phyloP scores from a whole-genome alignment of 257 asterid species.

The Craterostigma plantagineum region DNA sequence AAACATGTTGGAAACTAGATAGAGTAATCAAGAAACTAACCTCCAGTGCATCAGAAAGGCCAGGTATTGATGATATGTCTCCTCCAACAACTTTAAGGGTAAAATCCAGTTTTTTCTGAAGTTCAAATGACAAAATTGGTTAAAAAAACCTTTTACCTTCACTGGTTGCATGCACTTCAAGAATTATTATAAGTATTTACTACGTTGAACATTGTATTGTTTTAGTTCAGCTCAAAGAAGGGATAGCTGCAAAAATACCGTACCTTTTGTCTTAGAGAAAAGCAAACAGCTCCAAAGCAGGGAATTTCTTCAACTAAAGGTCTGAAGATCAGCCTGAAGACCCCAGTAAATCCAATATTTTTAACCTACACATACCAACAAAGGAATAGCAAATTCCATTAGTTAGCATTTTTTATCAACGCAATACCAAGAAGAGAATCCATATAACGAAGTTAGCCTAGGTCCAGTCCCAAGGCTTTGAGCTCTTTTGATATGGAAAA shows the following conservation, averaged over 20 bases:
- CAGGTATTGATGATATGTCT: slow-evolving; percentile 83
- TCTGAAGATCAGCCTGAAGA: slow-evolving; percentile 88
- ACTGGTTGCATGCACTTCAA: too few species aligned
- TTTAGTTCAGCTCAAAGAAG: not conserved
- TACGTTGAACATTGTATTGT: too few species aligned
- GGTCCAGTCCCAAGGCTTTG: too few species aligned
- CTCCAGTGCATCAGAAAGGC: slow-evolving; percentile 96
- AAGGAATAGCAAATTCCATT: too few species aligned
- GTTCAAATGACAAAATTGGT: slow-evolving; percentile 6
- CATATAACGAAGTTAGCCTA: too few species aligned
- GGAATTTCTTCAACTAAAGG: slow-evolving; percentile 92
- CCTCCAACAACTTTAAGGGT: slow-evolving; percentile 96
- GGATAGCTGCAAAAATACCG: slow-evolving; percentile 3
- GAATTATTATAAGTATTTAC: too few species aligned
- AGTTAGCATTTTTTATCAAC: too few species aligned
- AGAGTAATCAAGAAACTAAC: slow-evolving; percentile 18
- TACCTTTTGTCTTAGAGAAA: slow-evolving; percentile 77
- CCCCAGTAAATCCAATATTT: slow-evolving; percentile 91
- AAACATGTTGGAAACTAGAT: not conserved
- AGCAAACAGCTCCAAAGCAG: slow-evolving; percentile 96
- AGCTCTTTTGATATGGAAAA: too few species aligned
- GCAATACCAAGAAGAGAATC: too few species aligned
- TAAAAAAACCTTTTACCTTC: too few species aligned
- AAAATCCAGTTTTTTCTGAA: slow-evolving; percentile 94
- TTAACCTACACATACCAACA: slow-evolving; percentile 39